These are phyloP conservation scores for Kazachstania sp. DNA, from an alignment of 1,139 yeast species.

Conservation along the genomic window DNA sequence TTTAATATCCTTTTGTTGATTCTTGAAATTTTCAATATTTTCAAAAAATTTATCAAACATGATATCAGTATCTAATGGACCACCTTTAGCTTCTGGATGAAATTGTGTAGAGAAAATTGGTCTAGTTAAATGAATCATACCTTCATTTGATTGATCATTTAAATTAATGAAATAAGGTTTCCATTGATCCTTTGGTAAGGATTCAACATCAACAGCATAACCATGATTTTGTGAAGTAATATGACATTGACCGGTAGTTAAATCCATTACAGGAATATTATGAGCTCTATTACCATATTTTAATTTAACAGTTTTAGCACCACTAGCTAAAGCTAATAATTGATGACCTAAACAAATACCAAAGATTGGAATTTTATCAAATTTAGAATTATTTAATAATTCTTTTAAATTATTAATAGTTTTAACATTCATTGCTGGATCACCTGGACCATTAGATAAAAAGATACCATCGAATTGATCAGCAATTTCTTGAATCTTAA, in stretches of 20 bases:
- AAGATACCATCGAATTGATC: slow-evolving; percentile 89
- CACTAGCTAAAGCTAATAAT: slow-evolving; percentile 85
- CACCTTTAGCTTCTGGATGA: slow-evolving; percentile 99
- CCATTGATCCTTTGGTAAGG: slow-evolving; percentile 64
- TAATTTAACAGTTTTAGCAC: slow-evolving; percentile 85
- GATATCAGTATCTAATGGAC: slow-evolving; percentile 87
- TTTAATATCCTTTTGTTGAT: not conserved
- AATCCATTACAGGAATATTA: slow-evolving; percentile 90
- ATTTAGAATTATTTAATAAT: slow-evolving; percentile 48
- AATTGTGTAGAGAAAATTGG: slow-evolving; percentile 96
- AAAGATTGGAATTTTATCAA: slow-evolving; percentile 73
- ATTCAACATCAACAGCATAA: slow-evolving; percentile 81
- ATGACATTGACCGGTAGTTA: slow-evolving; percentile 85
- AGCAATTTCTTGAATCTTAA: slow-evolving; percentile 86
- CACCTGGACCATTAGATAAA: slow-evolving; percentile 97
- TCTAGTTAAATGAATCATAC: slow-evolving; percentile 77
- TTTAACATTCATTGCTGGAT: slow-evolving; percentile 84
- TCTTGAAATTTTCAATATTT: slow-evolving; percentile 52
- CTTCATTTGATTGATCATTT: slow-evolving; percentile 94
- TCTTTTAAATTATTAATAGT: slow-evolving; percentile 70
- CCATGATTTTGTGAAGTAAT: slow-evolving; percentile 98
- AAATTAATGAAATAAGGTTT: slow-evolving; percentile 81
- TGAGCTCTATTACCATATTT: slow-evolving; percentile 98
- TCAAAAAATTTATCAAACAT: slow-evolving; percentile 84
- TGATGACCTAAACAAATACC: slow-evolving; percentile 98